These are phyloP conservation scores for Metschnikowia cerradonensis DNA, from an alignment of 805 yeast species.

Conservation along the genomic window DNA sequence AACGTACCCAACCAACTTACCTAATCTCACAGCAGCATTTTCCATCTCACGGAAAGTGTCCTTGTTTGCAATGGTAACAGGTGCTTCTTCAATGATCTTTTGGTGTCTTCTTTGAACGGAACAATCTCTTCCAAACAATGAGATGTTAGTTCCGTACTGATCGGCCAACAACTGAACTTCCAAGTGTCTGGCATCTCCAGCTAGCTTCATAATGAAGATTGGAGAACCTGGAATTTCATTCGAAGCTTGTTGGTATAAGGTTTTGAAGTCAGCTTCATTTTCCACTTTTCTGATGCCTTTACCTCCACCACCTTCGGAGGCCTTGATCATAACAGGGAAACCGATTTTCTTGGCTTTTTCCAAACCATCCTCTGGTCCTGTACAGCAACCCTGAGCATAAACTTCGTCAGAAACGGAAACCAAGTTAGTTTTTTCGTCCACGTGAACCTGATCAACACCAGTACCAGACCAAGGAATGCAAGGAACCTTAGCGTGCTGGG, in stretches of 20 bases:
- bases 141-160: conserved; percentile 96
- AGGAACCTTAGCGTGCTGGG: conserved; percentile 97
- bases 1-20: conserved; percentile 94
- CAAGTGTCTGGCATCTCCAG: conserved; percentile 96
- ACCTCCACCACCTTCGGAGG: conserved; percentile 99
- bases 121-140: conserved; percentile 97
- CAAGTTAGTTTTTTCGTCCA: conserved; percentile 66
- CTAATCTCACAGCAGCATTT: conserved; percentile 94
- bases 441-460: conserved; percentile 78
- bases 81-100: conserved; percentile 98
- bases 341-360: conserved; percentile 83
- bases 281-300: conserved; percentile 98
- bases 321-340: conserved; percentile 98
- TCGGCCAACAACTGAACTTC: conserved; percentile 98
- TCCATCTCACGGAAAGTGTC: conserved; percentile 91
- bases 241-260: conserved; percentile 88
- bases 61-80: conserved; percentile 88
- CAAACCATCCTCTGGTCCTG: conserved; percentile 84
- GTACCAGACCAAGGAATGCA: conserved; percentile 99
- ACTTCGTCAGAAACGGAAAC: conserved; percentile 86
- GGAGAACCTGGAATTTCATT: conserved; percentile 99
- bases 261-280: conserved; percentile 67
- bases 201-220: conserved; percentile 93
- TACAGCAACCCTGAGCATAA: conserved; percentile 85
- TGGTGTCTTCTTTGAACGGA: conserved; percentile 99